Evolutionary conservation across 129 eudicot species (phyloP).

Genomic region (Helianthus tuberosus): DNA sequence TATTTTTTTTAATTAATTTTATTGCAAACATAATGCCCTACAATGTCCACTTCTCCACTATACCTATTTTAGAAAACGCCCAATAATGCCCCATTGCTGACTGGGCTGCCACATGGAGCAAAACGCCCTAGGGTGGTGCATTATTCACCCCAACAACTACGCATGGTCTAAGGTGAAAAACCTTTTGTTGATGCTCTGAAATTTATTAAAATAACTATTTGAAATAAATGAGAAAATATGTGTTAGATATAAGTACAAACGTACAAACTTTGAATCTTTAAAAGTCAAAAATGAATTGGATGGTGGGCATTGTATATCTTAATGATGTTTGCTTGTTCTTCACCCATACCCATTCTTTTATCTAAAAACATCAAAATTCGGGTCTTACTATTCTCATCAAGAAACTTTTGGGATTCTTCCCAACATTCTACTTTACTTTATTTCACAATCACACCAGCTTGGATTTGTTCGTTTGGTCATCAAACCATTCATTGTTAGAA

Average conservation of each 20-base stretch:
- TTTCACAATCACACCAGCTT: constrained; percentile 27
- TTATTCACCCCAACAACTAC: too few relatives aligned
- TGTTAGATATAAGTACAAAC: not conserved
- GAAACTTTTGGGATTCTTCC: constrained; percentile 27
- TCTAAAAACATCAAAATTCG: constrained; percentile 13
- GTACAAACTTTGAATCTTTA: constrained; percentile 17
- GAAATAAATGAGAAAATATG: too few relatives aligned
- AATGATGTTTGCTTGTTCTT: constrained; percentile 31
- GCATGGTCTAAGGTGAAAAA: too few relatives aligned
- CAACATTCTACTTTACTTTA: constrained; percentile 28
- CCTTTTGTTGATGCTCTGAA: too few relatives aligned
- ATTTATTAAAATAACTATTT: too few relatives aligned
- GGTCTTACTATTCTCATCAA: constrained; percentile 34
- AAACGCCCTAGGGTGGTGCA: too few relatives aligned
- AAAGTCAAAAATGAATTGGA: constrained; percentile 16
- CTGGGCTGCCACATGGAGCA: too few relatives aligned
- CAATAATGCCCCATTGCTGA: too few relatives aligned
- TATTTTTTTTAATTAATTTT: too few relatives aligned
- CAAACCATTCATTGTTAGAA: constrained; percentile 8
- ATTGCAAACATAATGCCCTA: too few relatives aligned
- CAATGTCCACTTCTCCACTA: too few relatives aligned
- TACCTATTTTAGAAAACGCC: too few relatives aligned
- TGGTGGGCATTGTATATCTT: constrained; percentile 9
- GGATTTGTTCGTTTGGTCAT: constrained; percentile 21
- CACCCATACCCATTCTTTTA: constrained; percentile 25